Evolutionary conservation across 1,284 basidiomycete species (phyloP), one percentile per base, ranked within the genome.

Genomic region (Anthracocystis panici-leucophaei): DNA sequence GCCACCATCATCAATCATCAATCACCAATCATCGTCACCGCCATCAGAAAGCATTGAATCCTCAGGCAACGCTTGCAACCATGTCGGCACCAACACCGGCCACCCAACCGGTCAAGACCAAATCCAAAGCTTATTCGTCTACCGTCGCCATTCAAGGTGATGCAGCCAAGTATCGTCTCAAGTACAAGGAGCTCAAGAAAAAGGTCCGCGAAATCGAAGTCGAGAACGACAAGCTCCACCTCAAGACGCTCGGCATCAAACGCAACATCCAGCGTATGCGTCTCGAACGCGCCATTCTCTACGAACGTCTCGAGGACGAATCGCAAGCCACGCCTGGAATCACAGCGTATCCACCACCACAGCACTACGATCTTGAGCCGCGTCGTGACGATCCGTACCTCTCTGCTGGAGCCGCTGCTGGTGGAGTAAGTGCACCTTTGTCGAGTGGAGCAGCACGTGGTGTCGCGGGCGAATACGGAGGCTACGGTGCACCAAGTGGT

Each of bases 161-260:
- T 85, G 93, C 94, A 83, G 89, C 89, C 82, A 94, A 94, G 86
- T 95, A 95, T 85, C 90, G 92, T 68, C 89, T 89, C 81, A 95
- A 95, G 87, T 95, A 94, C 88, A 93, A 91, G 85, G 93, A 95
- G 69, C 88, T 95, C 76, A 95, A 93, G 85, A 89, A 90, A 84
- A 95, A 94, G 87, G 92, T 95, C 59, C 90, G 90, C 84, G 92
- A 94, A 86, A 92, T 95, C 71, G 93, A 95, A 86, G 86, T 88
- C 91, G 93, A 94, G 86, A 94, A 94, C 86, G 93, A 94, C 88
- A 92, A 91, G 86, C 88, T 94, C 62, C 89, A 92, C 79, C 90
- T 91, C 87, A 92, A 92, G 86, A 90, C 94, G 45, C 87, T 93
- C 21, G 88, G 91, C 79, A 90, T 92, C 50, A 94, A 93, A 86